Conservation (phyloP, 2,329 filamentous ascomycete genomes). For the Escovopsis sp. region DNA sequence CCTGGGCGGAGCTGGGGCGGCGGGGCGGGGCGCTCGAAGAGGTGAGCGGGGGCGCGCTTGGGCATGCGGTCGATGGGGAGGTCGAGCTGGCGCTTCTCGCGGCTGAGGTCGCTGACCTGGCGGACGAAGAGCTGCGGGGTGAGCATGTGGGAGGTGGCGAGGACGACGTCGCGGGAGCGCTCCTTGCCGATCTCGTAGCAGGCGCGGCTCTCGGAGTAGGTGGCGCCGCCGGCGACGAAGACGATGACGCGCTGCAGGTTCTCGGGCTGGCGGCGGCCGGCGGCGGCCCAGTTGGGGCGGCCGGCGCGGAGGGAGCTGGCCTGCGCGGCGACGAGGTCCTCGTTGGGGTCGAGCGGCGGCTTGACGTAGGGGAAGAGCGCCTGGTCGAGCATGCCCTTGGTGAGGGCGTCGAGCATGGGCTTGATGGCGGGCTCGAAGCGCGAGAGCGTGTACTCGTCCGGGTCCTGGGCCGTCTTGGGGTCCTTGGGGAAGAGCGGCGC, state of each 20-base stretch:
- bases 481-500: slow-evolving; percentile 60
- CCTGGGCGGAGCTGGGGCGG: slow-evolving; percentile 23
- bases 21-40: slow-evolving; percentile 59
- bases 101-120: slow-evolving; percentile 66
- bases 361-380: slow-evolving; percentile 57
- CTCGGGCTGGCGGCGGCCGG: slow-evolving; percentile 55
- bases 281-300: slow-evolving; percentile 89
- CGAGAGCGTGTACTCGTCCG: slow-evolving; percentile 72
- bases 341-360: slow-evolving; percentile 48
- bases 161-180: slow-evolving; percentile 66
- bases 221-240: slow-evolving; percentile 90
- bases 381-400: slow-evolving; percentile 51
- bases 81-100: slow-evolving; percentile 59
- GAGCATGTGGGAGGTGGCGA: slow-evolving; percentile 85
- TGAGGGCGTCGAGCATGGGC: slow-evolving; percentile 62
- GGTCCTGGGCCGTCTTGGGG: slow-evolving; percentile 33
- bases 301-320: slow-evolving; percentile 74
- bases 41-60: slow-evolving; percentile 64
- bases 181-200: slow-evolving; percentile 75
- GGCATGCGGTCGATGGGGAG: slow-evolving; percentile 72
- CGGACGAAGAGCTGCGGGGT: slow-evolving; percentile 69
- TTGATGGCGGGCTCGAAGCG: slow-evolving; percentile 74
- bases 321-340: slow-evolving; percentile 38
- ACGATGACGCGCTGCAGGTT: slow-evolving; percentile 83
- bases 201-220: slow-evolving; percentile 73